A percentile compares a stretch with the other conserved stretches of the same genome.
These are phyloP conservation scores for Aspergillus bridgeri DNA, from an alignment of 495 filamentous ascomycete species.

Conservation along the genomic window DNA sequence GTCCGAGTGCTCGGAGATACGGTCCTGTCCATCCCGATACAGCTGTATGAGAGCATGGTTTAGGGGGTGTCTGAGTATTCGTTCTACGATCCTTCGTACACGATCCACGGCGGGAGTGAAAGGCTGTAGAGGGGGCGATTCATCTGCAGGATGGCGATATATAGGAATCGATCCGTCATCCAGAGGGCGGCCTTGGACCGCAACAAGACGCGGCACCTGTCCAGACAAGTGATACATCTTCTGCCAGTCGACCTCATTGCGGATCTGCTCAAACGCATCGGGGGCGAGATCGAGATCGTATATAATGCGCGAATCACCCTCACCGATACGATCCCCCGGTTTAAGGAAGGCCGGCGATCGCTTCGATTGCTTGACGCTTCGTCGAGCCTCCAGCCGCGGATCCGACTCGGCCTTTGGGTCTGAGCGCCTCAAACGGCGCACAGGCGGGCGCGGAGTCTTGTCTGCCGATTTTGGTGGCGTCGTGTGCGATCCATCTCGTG, in stretches of 20 bases:
- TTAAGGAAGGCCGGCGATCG: slow-evolving; percentile 15
- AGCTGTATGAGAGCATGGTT: slow-evolving; percentile 94
- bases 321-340: slow-evolving; percentile 51
- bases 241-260: slow-evolving; percentile 80
- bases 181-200: slow-evolving; percentile 73
- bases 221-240: slow-evolving; percentile 91
- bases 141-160: slow-evolving; percentile 91
- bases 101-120: slow-evolving; percentile 70
- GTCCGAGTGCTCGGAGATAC: slow-evolving; percentile 95
- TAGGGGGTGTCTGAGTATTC: slow-evolving; percentile 70
- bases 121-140: slow-evolving; percentile 71
- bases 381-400: slow-evolving; percentile 10
- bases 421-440: slow-evolving; percentile 32
- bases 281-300: slow-evolving; percentile 57
- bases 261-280: slow-evolving; percentile 66
- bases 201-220: slow-evolving; percentile 89
- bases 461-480: slow-evolving; percentile 8
- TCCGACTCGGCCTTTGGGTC: slow-evolving; percentile 25
- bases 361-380: slow-evolving; percentile 11
- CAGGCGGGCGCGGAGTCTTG: slow-evolving; percentile 25
- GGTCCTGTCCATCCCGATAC: slow-evolving; percentile 86
- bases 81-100: slow-evolving; percentile 65
- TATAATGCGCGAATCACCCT: slow-evolving; percentile 78
- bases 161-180: slow-evolving; percentile 78
- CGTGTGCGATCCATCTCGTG: slow-evolving; percentile 1